Conservation (phyloP, 2,329 filamentous ascomycete species). For the Pyricularia sp. region DNA sequence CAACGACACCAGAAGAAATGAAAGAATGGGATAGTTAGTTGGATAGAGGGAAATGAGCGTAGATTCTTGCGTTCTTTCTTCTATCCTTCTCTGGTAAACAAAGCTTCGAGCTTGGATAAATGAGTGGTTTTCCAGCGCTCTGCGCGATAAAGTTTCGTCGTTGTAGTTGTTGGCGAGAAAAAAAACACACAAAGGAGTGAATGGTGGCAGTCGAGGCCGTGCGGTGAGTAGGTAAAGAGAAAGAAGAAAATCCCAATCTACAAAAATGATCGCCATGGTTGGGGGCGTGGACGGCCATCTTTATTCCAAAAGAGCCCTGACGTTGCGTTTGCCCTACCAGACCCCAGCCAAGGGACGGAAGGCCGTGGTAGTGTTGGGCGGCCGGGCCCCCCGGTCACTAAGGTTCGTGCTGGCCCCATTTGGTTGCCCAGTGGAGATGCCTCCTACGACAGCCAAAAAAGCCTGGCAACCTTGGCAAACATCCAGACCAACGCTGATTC, state of each 20-base stretch:
- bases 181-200: constrained; percentile 3
- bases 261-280: background rate
- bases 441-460: no score
- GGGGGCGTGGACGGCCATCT: background rate
- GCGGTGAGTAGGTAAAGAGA: background rate
- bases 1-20: background rate
- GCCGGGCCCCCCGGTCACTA: background rate
- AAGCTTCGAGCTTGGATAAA: constrained; percentile 5
- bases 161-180: background rate
- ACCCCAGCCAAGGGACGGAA: background rate
- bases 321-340: background rate
- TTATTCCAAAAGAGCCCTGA: background rate
- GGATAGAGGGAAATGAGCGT: background rate
- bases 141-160: background rate
- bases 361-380: background rate
- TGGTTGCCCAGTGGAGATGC: background rate
- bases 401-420: background rate
- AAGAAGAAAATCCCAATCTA: background rate
- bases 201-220: constrained; percentile 2
- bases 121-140: constrained; percentile 2
- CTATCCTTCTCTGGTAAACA: background rate
- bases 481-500: background rate
- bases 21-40: constrained; percentile 1
- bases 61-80: background rate
- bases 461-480: background rate